Base-by-base conservation (phyloP, 192 early-diverging fungal species). In the Glomus cerebriforme region DNA sequence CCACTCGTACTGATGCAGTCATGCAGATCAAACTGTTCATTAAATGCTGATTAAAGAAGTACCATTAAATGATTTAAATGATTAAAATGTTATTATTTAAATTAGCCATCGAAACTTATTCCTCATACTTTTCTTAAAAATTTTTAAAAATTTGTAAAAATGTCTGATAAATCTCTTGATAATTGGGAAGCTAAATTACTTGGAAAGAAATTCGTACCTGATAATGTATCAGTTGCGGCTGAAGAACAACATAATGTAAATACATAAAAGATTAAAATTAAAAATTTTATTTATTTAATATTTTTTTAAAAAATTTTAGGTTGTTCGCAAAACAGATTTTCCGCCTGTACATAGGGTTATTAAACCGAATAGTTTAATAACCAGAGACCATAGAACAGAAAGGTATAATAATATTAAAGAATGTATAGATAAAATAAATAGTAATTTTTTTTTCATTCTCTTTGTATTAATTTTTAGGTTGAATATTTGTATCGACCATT, bases 161-260 rank as follows among this genome's bases (percentile, higher is more conserved):
- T 75, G 79, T 22, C 35, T 19, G 24, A 62, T 2, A 27, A 45
- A 73, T 73, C 68, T 58, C 10, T 34, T 72, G 37, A 45, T 47
- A 19, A 65, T 7, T 27, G 45, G 49, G 17, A 54, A n/a, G 19
- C 49, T 54, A 15, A 54, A 54, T 54, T 54, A 22, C 4, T 54
- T 54, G 49, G 49, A 17, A 54, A 54, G 49, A 54, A 54, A 54
- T 54, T 4, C 17, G 17, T 54, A 7, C 49, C 6, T 54, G 49
- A 22, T 22, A 54, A 54, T 54, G 17, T 54, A 4, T 54, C 49
- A 54, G 19, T 54, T 54, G 17, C 49, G 6, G 15, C 49, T 19
- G 49, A 54, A 54, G 49, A 54, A 54, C 49, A 54, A 22, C 0
- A 54, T 19, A 54, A 54, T 13, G 49, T 54, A 54, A 19, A 17